phyloP scores from a whole-genome alignment of 306 rosid species.

The Luffa aegyptiaca region DNA sequence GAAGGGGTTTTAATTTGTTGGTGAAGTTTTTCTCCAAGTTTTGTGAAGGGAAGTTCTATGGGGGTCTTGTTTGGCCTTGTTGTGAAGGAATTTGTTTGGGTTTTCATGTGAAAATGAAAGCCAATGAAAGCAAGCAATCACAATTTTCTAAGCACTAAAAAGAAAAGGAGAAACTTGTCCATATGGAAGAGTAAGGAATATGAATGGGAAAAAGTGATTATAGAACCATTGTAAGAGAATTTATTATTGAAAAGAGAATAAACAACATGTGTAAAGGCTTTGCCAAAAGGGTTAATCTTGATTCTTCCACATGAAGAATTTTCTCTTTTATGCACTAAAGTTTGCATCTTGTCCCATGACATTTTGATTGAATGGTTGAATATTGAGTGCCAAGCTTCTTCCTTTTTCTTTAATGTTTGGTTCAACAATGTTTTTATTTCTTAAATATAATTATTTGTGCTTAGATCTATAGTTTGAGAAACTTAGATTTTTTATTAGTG shows the following conservation, averaged over 20 bases:
- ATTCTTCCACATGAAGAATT: neutral
- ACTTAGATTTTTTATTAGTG: no score
- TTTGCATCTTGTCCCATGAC: neutral
- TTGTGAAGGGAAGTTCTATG: neutral
- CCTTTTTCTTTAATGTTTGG: neutral
- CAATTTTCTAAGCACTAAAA: neutral
- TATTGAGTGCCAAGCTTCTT: neutral
- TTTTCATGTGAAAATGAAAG: constrained; percentile 2
- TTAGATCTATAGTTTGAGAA: no score
- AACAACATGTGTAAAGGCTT: constrained; percentile 1
- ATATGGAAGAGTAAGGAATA: constrained; percentile 2
- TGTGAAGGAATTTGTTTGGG: neutral
- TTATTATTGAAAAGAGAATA: neutral
- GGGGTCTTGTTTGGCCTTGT: neutral
- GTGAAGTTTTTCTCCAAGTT: neutral
- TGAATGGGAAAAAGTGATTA: neutral
- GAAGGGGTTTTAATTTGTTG: neutral
- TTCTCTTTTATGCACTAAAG: neutral
- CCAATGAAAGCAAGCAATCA: neutral
- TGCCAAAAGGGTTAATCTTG: neutral
- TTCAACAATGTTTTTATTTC: neutral
- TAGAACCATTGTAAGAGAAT: neutral
- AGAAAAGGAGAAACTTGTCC: constrained; percentile 1
- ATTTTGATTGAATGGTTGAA: neutral
- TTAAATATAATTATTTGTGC: no score